These are phyloP conservation scores for Erythrophleum ivorense DNA, from an alignment of 331 rosid species.

Conservation along the genomic window DNA sequence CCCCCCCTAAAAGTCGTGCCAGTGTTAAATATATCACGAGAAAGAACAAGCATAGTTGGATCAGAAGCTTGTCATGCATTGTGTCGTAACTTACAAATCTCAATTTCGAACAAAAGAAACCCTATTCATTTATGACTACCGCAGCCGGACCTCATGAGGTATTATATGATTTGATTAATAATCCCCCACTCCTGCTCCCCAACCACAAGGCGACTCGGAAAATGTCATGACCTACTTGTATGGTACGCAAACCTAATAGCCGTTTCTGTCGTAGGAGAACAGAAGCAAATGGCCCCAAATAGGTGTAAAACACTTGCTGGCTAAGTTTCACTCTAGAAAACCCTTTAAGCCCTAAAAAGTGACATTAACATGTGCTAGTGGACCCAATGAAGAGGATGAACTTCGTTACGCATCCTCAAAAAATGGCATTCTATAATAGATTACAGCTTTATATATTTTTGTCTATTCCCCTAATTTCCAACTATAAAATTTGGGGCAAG, in stretches of 20 bases:
- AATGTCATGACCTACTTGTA: background rate
- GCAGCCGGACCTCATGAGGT: background rate
- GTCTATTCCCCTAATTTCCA: background rate
- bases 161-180: background rate
- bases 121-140: background rate
- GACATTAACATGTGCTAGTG: background rate
- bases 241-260: background rate
- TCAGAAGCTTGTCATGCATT: background rate
- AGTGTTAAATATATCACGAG: background rate
- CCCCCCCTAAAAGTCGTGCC: too few species aligned
- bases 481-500: background rate
- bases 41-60: background rate
- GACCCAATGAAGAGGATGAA: constrained; percentile 17
- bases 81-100: background rate
- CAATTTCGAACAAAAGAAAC: background rate
- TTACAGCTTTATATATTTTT: constrained; percentile 12
- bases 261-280: background rate
- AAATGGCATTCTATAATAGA: background rate
- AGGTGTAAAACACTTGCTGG: background rate
- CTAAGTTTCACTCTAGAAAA: background rate
- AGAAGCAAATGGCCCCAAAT: background rate
- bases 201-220: background rate
- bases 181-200: background rate
- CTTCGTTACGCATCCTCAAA: constrained; percentile 13
- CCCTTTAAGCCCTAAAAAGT: background rate